Evolutionary conservation across 371 early-diverging fungal species (phyloP).

Genomic region (Rhizomucor miehei): DNA sequence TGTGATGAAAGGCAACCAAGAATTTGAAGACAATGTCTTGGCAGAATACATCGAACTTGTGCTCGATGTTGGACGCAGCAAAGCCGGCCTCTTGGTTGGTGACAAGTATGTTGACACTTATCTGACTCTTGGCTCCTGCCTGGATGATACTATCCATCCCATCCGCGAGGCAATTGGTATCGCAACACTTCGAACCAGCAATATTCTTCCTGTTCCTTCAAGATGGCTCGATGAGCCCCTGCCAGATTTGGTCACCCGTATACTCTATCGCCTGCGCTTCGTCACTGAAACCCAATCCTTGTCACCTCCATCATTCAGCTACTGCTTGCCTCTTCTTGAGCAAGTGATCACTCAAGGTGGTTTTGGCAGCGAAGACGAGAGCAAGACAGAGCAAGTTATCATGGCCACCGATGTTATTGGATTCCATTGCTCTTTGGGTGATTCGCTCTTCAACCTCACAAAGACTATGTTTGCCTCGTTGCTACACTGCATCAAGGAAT

Average conservation of each 20-base stretch:
- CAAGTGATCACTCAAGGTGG: conserved; percentile 71
- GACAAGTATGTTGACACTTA: conserved; percentile 58
- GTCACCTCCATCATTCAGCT: conserved; percentile 75
- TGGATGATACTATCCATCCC: conserved; percentile 45
- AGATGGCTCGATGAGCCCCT: conserved; percentile 73
- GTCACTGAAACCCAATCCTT: conserved; percentile 64
- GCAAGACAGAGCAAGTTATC: conserved; percentile 71
- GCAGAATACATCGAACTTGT: conserved; percentile 48
- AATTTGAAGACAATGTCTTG: conserved; percentile 39
- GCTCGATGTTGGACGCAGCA: conserved; percentile 48
- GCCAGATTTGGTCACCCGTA: conserved; percentile 62
- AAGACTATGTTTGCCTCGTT: conserved; percentile 70
- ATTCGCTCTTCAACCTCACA: conserved; percentile 63
- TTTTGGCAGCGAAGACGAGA: conserved; percentile 51
- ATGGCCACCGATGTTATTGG: conserved; percentile 75
- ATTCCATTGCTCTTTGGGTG: conserved; percentile 60
- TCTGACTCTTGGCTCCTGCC: conserved; percentile 48
- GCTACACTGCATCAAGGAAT: conserved; percentile 67
- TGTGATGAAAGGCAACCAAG: conserved; percentile 59
- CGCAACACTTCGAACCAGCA: conserved; percentile 70
- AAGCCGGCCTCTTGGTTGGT: conserved; percentile 58
- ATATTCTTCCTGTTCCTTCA: conserved; percentile 58
- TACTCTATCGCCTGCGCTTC: conserved; percentile 74
- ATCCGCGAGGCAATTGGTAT: conserved; percentile 56
- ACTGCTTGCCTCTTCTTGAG: conserved; percentile 77